Evolutionary conservation across 148 eudicot genomes (phyloP).

Genomic region (Gaultheria prostrata): DNA sequence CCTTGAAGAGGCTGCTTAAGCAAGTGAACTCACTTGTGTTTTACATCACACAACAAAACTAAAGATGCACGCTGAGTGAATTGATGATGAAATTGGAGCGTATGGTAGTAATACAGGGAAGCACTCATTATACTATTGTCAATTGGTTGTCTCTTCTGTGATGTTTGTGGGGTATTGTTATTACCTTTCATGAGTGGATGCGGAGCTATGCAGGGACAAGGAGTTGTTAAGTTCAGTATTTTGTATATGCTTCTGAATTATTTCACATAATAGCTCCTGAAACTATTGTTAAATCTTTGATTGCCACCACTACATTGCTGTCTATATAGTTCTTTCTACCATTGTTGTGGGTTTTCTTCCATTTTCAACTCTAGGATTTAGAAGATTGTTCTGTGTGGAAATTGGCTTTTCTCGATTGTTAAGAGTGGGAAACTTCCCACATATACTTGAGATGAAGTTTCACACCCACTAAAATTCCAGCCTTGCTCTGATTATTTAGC

Average conservation of each 20-base stretch:
- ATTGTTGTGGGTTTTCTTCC: background rate
- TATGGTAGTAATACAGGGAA: background rate
- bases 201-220: background rate
- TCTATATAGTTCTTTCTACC: background rate
- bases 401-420: background rate
- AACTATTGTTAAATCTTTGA: no score
- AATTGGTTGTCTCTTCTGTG: background rate
- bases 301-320: no score
- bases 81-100: background rate
- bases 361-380: background rate
- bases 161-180: background rate
- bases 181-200: background rate
- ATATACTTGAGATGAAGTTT: background rate
- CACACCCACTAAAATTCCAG: background rate
- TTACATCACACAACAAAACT: background rate
- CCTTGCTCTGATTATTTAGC: background rate
- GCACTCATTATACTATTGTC: background rate
- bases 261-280: no score
- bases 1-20: constrained; percentile 14
- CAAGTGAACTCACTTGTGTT: background rate
- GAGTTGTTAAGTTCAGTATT: background rate
- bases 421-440: background rate
- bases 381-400: background rate
- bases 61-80: background rate
- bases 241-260: no score